Base-by-base conservation (phyloP, 2,329 filamentous ascomycete species). In the Fusarium pseudoanthophilum region DNA sequence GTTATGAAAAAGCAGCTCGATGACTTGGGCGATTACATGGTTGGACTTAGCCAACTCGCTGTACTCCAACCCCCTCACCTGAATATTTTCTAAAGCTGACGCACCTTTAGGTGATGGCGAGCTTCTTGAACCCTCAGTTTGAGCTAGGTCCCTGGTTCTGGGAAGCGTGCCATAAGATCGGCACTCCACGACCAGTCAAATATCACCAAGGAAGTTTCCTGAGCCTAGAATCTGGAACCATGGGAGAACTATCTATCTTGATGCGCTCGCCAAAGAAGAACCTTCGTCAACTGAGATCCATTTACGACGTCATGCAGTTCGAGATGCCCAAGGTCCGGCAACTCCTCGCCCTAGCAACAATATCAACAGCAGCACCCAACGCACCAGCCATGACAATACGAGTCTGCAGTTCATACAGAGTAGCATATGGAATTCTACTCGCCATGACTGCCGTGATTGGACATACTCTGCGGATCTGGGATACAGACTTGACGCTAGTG, bases 111-210 rank as follows among this genome's bases (percentile, higher is more conserved):
- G 60, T 68, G 3, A 63, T 71, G 7, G 58, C 69, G 9, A 74
- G 71, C n/a, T 64, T 77, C 10, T n/a, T 77, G 1, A 75, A 74
- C 18, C 68, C 72, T 2, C 46, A 42, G 3, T 61, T 78, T 21
- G 60, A 65, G 11, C 26, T 78, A 1, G 76, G 71, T 4, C 46
- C 56, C 2, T 78, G 76, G 76, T 78, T 78, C 39, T 78, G 74
- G 74, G 62, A 78, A 36, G 71, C 71, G 6, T 74, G 71, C 5
- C 52, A 53, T 14, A n/a, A 28, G 1, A 57, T 57, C 39, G 55
- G 58, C 9, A 71, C 42, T 7, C 61, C 63, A 7, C 66, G 75
- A 0, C 74, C 75, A 4, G 45, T 71, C 15, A 56, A 49, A 11
- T 75, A 74, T 15, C 49, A 71, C 3, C 66, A 70, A 40, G 66